phyloP scores from a whole-genome alignment of 176 grass and related monocot genomes.

The Juncus effusus region DNA sequence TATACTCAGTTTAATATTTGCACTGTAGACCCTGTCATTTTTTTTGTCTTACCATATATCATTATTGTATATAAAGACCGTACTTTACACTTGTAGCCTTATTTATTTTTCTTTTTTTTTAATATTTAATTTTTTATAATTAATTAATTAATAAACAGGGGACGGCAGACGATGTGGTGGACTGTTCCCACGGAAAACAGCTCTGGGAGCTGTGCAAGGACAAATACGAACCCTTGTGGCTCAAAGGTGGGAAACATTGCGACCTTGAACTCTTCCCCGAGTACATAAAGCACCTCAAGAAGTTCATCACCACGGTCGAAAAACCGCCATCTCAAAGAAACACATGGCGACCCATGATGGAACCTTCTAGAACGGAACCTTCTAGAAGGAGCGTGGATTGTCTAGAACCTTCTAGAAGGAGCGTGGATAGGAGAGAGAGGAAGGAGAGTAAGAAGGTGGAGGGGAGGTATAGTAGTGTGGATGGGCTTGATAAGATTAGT shows the following conservation, averaged over 20 bases:
- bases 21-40: too few species aligned
- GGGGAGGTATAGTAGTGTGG: constrained; percentile 60
- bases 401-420: constrained; percentile 54
- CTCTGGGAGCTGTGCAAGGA: constrained; percentile 84
- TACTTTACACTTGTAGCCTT: background rate
- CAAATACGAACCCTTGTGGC: constrained; percentile 90
- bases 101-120: constrained; percentile 18
- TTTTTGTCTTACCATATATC: too few species aligned
- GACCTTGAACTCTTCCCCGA: constrained; percentile 90
- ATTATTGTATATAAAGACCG: too few species aligned
- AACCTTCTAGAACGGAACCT: constrained; percentile 44
- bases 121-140: background rate
- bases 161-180: constrained; percentile 83
- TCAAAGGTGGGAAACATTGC: constrained; percentile 85
- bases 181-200: constrained; percentile 80
- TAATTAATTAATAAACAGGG: constrained; percentile 35
- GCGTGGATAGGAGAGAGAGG: constrained; percentile 49
- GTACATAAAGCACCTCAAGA: constrained; percentile 72
- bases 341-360: constrained; percentile 46
- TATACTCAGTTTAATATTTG: too few species aligned
- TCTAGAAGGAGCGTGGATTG: constrained; percentile 55
- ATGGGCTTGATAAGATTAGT: constrained; percentile 54
- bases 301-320: constrained; percentile 61
- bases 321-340: constrained; percentile 55
- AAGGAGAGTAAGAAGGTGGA: constrained; percentile 52